Evolutionary conservation across 2,329 filamentous ascomycete species (phyloP).

Genomic region (Fusarium veterinarium): DNA sequence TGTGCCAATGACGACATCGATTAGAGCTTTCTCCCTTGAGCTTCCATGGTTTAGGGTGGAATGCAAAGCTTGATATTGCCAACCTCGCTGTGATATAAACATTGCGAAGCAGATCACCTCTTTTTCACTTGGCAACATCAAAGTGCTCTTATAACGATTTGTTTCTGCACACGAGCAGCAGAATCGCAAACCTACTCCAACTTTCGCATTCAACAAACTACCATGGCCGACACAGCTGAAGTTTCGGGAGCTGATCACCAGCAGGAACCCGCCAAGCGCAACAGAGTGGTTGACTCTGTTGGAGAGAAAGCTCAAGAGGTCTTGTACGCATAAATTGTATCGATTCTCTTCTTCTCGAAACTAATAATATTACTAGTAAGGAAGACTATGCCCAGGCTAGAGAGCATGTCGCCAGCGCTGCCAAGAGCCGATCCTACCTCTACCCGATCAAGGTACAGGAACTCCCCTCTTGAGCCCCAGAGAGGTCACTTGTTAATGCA

Average conservation of each 20-base stretch:
- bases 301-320: slow-evolving; percentile 62
- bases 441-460: slow-evolving; percentile 80
- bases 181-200: neutral
- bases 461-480: neutral
- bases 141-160: neutral
- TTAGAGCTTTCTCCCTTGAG: slow-evolving; percentile 25
- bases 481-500: slow-evolving; percentile 10
- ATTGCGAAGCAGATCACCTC: neutral
- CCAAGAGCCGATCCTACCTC: slow-evolving; percentile 81
- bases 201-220: neutral
- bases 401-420: slow-evolving; percentile 73
- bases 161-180: neutral
- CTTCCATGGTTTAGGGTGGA: slow-evolving; percentile 29
- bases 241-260: slow-evolving; percentile 36
- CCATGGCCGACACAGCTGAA: slow-evolving; percentile 43
- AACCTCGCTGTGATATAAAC: slow-evolving; percentile 13
- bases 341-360: neutral
- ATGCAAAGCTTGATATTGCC: slow-evolving; percentile 34
- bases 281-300: slow-evolving; percentile 53
- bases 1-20: slow-evolving; percentile 40
- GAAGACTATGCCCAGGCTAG: slow-evolving; percentile 79
- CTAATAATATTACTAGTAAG: slow-evolving; percentile 54
- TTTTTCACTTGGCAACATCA: neutral
- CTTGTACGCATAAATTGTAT: slow-evolving; percentile 50
- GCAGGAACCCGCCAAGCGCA: slow-evolving; percentile 38